Conservation (phyloP, 2,329 filamentous ascomycete genomes). For the Geosmithia putterillii region DNA sequence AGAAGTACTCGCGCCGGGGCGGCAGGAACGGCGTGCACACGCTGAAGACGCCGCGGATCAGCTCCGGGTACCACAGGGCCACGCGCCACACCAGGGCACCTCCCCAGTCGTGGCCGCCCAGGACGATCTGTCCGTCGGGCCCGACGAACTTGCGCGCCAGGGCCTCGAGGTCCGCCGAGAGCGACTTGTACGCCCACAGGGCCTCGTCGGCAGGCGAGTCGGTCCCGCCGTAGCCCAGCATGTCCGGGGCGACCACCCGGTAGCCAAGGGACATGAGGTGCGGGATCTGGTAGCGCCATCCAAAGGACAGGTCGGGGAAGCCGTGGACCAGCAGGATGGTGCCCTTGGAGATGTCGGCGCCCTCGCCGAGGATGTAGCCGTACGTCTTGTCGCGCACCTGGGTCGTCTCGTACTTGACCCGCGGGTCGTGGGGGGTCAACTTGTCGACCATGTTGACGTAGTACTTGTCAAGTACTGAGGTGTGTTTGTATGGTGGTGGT, state of each 20-base stretch:
- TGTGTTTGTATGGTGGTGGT: no score
- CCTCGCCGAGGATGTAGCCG: conserved; percentile 45
- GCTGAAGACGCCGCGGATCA: conserved; percentile 64
- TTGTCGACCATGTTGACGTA: conserved; percentile 35
- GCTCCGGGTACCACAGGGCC: conserved; percentile 58
- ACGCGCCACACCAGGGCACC: conserved; percentile 65
- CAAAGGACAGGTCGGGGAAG: conserved; percentile 71
- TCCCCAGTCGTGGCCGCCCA: conserved; percentile 93
- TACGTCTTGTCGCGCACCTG: conserved; percentile 60
- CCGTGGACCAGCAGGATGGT: conserved; percentile 55
- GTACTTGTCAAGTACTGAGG: background rate
- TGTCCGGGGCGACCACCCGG: conserved; percentile 72
- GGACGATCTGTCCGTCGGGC: conserved; percentile 47
- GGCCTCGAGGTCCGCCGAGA: conserved; percentile 62
- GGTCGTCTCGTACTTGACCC: conserved; percentile 51
- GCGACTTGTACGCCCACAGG: conserved; percentile 60
- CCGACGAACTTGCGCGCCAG: conserved; percentile 46
- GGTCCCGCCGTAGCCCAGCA: conserved; percentile 76
- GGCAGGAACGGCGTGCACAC: conserved; percentile 65
- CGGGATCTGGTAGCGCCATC: conserved; percentile 86
- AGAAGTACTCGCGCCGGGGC: conserved; percentile 37
- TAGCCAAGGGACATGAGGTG: conserved; percentile 58
- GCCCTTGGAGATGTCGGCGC: conserved; percentile 20
- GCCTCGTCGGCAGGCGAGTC: conserved; percentile 49
- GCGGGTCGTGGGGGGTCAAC: conserved; percentile 51